These are phyloP conservation scores for Huiozyma sinensis DNA, from an alignment of 805 yeast genomes.

Conservation along the genomic window DNA sequence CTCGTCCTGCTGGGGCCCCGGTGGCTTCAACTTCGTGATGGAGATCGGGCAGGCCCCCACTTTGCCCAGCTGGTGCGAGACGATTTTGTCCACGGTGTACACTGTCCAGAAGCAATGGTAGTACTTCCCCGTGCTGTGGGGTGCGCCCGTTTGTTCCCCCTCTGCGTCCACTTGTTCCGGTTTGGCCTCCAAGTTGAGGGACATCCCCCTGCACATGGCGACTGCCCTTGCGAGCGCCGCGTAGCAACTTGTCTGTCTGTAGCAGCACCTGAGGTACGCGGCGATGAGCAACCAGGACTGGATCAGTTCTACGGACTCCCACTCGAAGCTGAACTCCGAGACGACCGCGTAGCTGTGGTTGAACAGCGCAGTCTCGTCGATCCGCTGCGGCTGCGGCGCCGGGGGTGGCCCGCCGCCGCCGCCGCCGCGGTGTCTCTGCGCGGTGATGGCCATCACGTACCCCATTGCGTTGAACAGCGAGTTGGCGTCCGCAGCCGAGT, in stretches of 20 bases:
- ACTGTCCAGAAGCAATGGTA: constrained; percentile 45
- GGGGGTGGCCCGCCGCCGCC: constrained; percentile 2
- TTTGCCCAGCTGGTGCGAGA: constrained; percentile 45
- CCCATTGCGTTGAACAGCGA: constrained; percentile 43
- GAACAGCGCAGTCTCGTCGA: constrained; percentile 35
- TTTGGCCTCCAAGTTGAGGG: constrained; percentile 26
- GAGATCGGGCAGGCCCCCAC: constrained; percentile 26
- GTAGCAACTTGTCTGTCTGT: constrained; percentile 36
- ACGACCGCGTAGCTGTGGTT: constrained; percentile 31
- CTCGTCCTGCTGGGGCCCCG: constrained; percentile 1
- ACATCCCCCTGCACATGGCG: constrained; percentile 36
- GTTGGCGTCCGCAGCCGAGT: constrained; percentile 17
- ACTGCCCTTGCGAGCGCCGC: constrained; percentile 34
- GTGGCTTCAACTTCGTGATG: constrained; percentile 12
- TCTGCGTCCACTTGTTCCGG: constrained; percentile 35
- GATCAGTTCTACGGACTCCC: constrained; percentile 42
- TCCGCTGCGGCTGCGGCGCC: constrained; percentile 1
- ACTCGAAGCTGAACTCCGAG: constrained; percentile 35
- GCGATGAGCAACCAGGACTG: constrained; percentile 41
- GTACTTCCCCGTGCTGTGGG: too few relatives aligned
- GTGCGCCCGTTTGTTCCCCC: too few relatives aligned
- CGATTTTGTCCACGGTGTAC: constrained; percentile 42
- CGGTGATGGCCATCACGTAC: constrained; percentile 37
- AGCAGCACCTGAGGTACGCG: constrained; percentile 34
- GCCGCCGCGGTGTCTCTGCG: constrained; percentile 42